Percentiles rank a stretch among this genome's conserved stretches.
phyloP scores from a whole-genome alignment of 2,329 filamentous ascomycete species.

The Apiospora kogelbergensis region DNA sequence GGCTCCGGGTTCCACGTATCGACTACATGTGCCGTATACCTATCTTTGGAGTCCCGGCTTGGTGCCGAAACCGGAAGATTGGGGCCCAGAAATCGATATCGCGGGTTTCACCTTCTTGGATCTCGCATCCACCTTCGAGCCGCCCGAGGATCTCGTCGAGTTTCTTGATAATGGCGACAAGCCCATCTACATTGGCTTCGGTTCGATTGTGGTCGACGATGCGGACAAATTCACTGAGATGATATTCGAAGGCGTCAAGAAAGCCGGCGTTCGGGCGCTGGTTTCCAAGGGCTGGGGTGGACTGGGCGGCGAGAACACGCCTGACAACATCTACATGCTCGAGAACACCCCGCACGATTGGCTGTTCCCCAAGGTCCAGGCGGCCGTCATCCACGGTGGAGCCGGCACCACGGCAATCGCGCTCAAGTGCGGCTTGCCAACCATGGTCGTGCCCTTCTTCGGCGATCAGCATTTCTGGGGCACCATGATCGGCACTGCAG shows the following conservation, averaged over 20 bases:
- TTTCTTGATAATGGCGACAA: conserved; percentile 58
- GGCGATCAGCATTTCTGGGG: conserved; percentile 82
- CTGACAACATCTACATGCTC: conserved; percentile 69
- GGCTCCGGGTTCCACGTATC: conserved; percentile 72
- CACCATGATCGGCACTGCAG: conserved; percentile 61
- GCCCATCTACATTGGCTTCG: conserved; percentile 75
- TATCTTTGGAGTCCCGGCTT: conserved; percentile 71
- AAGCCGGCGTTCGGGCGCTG: conserved; percentile 67
- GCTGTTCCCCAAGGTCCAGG: conserved; percentile 67
- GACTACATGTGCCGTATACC: conserved; percentile 72
- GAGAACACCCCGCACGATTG: conserved; percentile 77
- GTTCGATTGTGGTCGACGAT: conserved; percentile 74
- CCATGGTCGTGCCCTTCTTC: conserved; percentile 78
- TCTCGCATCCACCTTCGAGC: conserved; percentile 59
- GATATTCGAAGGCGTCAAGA: conserved; percentile 68
- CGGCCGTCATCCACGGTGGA: conserved; percentile 74
- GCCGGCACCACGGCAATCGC: conserved; percentile 76
- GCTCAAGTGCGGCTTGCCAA: conserved; percentile 69
- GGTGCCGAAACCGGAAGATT: conserved; percentile 67
- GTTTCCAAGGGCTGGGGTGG: conserved; percentile 78
- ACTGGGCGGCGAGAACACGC: conserved; percentile 58
- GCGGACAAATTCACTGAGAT: conserved; percentile 66
- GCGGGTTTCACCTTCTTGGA: conserved; percentile 80
- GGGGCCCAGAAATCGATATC: conserved; percentile 69
- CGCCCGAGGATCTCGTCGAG: conserved; percentile 52